Base-by-base conservation (phyloP, 1,284 basidiomycete species). In the Irpex rosettiformis region DNA sequence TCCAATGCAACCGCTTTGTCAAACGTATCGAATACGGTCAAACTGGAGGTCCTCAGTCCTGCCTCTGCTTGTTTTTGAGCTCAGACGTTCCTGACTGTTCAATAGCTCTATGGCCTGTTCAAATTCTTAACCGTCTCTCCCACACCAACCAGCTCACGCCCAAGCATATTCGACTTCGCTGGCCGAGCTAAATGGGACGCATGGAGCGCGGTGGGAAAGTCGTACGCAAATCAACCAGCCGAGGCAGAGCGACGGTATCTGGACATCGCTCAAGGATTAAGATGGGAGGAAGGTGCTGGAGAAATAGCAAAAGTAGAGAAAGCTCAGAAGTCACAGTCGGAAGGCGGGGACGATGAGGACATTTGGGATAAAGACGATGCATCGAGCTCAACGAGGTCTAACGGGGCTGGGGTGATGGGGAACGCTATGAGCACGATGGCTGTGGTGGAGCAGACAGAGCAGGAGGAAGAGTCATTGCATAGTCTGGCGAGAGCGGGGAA, bases 111-210 rank as follows among this genome's bases (percentile, higher is more conserved):
- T 72, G 91, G 90, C 43, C 76, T 94, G 58, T 96, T 84, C 85
- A 96, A 96, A 72, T 82, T 78, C 69, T 72, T 91, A 24, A 91
- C 85, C 5, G 78, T 82, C 21, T 79, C 84, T 0, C 69, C 79
- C 11, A 67, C 63, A n/a, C 85, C 91, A 21, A 76, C 73, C 33
- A 76, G 75, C 5, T 68, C 84, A 3, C 82, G 89, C 2, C 94
- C 94, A 1, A 91, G 89, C 4, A 78, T 96, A 28, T 92, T 95
- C 67, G 91, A 92, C 62, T 81, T 90, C 68, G 80, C 88, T 2
- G 88, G 86, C 2, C 78, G 91, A 29, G 92, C 93, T 1, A 96
- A 96, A 72, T 93, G 91, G 88, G 93, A 95, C 68, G 89, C 92
- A 1, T 96, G 93, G 92, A 77, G 70, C 29, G 67, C 75, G 4